These are phyloP conservation scores for Fusarium piperis DNA, from an alignment of 2,329 filamentous ascomycete genomes.

Conservation along the genomic window DNA sequence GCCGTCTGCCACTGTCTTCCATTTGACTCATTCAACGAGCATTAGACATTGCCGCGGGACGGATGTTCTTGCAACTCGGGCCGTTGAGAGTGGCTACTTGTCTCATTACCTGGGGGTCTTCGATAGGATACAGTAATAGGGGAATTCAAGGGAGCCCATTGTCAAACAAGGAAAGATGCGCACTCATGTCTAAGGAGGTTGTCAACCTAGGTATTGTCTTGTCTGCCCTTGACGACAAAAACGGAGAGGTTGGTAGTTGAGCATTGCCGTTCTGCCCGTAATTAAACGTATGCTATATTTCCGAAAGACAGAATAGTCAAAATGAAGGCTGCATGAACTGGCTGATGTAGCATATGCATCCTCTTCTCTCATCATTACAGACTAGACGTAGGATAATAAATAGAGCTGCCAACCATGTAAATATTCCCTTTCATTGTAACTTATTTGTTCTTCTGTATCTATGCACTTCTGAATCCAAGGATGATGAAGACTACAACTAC, in stretches of 20 bases:
- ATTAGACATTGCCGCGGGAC: background rate
- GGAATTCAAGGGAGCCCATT: background rate
- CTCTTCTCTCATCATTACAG: no score
- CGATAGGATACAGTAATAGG: background rate
- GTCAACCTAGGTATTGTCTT: background rate
- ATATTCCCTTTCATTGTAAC: no score
- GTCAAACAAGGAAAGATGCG: background rate
- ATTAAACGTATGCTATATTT: background rate
- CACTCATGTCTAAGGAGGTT: background rate
- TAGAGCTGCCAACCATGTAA: no score
- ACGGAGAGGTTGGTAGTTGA: background rate
- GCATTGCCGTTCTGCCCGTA: background rate
- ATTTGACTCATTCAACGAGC: background rate
- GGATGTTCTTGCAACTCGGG: background rate
- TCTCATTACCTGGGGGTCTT: background rate
- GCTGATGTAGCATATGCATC: background rate
- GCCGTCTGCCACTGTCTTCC: background rate
- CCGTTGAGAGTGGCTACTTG: background rate
- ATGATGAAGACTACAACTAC: background rate
- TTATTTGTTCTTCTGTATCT: no score
- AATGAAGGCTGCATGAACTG: background rate
- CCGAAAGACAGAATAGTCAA: background rate
- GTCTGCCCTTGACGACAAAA: background rate
- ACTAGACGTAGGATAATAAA: no score
- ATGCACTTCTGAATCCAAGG: no score